phyloP scores from a whole-genome alignment of 1,284 basidiomycete species.

The Pseudozyma pruni region DNA sequence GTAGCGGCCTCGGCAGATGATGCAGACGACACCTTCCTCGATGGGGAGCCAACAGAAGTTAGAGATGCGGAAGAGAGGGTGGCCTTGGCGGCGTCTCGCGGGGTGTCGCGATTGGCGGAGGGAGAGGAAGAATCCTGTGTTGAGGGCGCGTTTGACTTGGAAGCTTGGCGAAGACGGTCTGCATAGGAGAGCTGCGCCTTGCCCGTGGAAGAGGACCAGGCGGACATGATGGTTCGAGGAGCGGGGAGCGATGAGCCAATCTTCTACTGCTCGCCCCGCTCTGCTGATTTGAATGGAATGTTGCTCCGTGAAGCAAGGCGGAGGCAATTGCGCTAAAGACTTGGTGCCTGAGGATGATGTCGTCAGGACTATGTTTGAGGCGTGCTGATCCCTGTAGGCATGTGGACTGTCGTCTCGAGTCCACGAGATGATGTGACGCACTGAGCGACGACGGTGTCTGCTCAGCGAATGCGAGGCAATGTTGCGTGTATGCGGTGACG shows the following conservation, averaged over 20 bases:
- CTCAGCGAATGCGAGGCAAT: too few species aligned
- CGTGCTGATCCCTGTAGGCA: too few species aligned
- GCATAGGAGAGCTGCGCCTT: conserved; percentile 57
- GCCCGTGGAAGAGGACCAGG: conserved; percentile 52
- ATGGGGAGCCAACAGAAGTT: conserved; percentile 1
- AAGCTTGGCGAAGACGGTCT: conserved; percentile 49
- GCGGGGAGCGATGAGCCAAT: conserved; percentile 7
- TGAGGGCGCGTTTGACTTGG: conserved; percentile 18
- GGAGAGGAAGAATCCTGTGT: conserved; percentile 14
- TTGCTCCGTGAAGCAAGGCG: neutral
- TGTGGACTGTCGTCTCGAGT: too few species aligned
- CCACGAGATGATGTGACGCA: too few species aligned
- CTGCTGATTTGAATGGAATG: neutral
- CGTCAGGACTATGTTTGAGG: too few species aligned
- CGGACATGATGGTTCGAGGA: conserved; percentile 41
- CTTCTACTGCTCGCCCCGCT: conserved; percentile 19
- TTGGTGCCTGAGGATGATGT: neutral
- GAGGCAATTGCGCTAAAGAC: neutral
- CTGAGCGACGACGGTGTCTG: too few species aligned
- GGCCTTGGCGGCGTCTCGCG: conserved; percentile 3
- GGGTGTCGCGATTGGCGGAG: conserved; percentile 3
- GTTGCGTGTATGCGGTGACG: too few species aligned
- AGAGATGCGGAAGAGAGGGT: neutral
- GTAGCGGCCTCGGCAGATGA: conserved; percentile 6
- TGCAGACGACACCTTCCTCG: conserved; percentile 8